Evolutionary conservation across 1,139 yeast genomes (phyloP).

Genomic region (Debaryomyces sp.): DNA sequence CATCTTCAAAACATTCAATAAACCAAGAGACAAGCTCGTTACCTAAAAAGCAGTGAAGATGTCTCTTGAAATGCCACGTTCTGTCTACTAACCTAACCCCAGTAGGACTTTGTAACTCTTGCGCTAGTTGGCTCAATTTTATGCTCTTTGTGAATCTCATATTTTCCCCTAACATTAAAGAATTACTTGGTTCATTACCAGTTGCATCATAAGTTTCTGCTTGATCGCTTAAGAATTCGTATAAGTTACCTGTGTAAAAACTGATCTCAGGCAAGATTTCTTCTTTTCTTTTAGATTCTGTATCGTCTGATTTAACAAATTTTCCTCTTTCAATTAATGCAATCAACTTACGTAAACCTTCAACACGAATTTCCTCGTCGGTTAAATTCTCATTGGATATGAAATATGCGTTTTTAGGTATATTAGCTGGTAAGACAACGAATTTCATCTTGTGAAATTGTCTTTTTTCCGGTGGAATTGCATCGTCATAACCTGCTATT

Average conservation of each 20-base stretch:
- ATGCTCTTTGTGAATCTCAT: conserved; percentile 40
- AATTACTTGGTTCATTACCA: conserved; percentile 32
- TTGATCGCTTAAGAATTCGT: conserved; percentile 56
- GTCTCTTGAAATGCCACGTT: conserved; percentile 87
- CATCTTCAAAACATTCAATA: conserved; percentile 74
- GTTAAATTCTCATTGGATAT: conserved; percentile 62
- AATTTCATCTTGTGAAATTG: conserved; percentile 74
- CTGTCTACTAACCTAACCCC: conserved; percentile 70
- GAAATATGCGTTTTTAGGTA: conserved; percentile 58
- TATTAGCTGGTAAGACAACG: conserved; percentile 76
- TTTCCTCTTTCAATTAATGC: conserved; percentile 65
- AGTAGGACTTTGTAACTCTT: conserved; percentile 62
- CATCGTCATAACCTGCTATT: conserved; percentile 86
- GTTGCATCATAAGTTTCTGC: conserved; percentile 36
- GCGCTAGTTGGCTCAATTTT: conserved; percentile 52
- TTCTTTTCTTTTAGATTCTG: conserved; percentile 41
- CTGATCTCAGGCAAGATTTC: conserved; percentile 71
- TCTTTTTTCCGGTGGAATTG: conserved; percentile 55
- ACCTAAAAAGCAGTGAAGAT: conserved; percentile 80
- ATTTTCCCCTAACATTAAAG: conserved; percentile 37
- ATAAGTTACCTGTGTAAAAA: conserved; percentile 86
- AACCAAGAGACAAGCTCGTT: conserved; percentile 87
- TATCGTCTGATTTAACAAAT: conserved; percentile 47
- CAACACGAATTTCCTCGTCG: conserved; percentile 84
- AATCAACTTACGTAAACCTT: conserved; percentile 78